Evolutionary conservation across 2,329 filamentous ascomycete species (phyloP).

Genomic region (Thermomyces lanuginosus): DNA sequence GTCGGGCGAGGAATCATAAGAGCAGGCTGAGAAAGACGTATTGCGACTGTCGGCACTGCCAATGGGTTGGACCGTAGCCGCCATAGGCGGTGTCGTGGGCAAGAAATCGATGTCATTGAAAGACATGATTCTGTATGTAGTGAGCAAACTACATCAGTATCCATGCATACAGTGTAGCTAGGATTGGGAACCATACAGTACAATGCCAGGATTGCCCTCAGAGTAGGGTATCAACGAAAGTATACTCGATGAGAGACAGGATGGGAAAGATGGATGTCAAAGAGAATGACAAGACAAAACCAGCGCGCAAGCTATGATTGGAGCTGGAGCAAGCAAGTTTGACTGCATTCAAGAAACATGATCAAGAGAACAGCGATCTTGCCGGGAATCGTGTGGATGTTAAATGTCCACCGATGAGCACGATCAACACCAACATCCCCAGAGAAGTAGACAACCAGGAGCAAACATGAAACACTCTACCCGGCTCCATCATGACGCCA

Average conservation of each 20-base stretch:
- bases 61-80: conserved; percentile 18
- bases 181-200: too few species aligned
- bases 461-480: conserved; percentile 26
- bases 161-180: conserved; percentile 7
- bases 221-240: too few species aligned
- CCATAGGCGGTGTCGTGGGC: conserved; percentile 29
- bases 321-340: too few species aligned
- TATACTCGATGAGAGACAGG: too few species aligned
- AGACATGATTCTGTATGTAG: conserved; percentile 21
- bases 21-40: conserved; percentile 49
- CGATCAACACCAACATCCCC: conserved; percentile 12
- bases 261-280: conserved; percentile 1
- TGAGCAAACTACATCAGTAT: conserved; percentile 12
- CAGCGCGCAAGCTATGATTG: too few species aligned
- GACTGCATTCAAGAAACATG: conserved; percentile 2
- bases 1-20: conserved; percentile 51
- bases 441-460: conserved; percentile 14
- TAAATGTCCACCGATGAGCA: conserved; percentile 20
- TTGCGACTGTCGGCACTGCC: conserved; percentile 40
- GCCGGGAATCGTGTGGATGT: conserved; percentile 21
- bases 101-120: conserved; percentile 27
- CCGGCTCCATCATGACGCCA: conserved; percentile 18
- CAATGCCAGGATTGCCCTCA: too few species aligned
- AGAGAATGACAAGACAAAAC: too few species aligned
- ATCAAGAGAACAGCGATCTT: conserved; percentile 6